Evolutionary conservation across 768 basidiomycete genomes (phyloP).

Genomic region (Floccularia luteovirens): DNA sequence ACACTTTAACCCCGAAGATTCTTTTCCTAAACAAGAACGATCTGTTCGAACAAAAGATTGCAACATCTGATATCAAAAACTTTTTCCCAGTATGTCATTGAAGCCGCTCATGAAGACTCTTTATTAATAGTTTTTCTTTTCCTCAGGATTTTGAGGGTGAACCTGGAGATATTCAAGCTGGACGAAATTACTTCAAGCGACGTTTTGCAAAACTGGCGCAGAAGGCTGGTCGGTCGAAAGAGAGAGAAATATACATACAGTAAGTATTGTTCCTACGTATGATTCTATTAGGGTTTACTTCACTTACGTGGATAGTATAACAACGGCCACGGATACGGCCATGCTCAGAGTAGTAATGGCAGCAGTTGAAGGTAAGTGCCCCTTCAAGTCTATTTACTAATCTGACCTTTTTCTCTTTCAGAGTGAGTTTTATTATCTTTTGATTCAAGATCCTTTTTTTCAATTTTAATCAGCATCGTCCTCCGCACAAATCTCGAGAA

Average conservation of each 20-base stretch:
- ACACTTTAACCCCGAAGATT: conserved; percentile 42
- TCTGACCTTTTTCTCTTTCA: conserved; percentile 18
- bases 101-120: neutral
- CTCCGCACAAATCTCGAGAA: conserved; percentile 58
- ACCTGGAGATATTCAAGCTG: conserved; percentile 60
- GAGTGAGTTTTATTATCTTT: conserved; percentile 53
- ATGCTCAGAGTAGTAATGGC: conserved; percentile 91
- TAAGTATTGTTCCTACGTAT: conserved; percentile 31
- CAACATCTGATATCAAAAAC: conserved; percentile 74
- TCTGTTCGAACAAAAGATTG: conserved; percentile 81
- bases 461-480: conserved; percentile 45
- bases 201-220: conserved; percentile 78
- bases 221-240: conserved; percentile 77
- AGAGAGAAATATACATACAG: conserved; percentile 93
- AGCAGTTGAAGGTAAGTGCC: conserved; percentile 79
- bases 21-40: conserved; percentile 96
- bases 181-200: conserved; percentile 85
- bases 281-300: conserved; percentile 1
- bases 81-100: conserved; percentile 68
- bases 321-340: conserved; percentile 86
- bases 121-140: neutral
- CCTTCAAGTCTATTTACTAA: conserved; percentile 6
- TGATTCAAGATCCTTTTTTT: conserved; percentile 16
- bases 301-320: conserved; percentile 45
- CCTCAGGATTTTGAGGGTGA: conserved; percentile 80